Evolutionary conservation across 2,329 filamentous ascomycete species (phyloP), one percentile per base, ranked within the genome.

Genomic region (Ambrosiella xylebori): DNA sequence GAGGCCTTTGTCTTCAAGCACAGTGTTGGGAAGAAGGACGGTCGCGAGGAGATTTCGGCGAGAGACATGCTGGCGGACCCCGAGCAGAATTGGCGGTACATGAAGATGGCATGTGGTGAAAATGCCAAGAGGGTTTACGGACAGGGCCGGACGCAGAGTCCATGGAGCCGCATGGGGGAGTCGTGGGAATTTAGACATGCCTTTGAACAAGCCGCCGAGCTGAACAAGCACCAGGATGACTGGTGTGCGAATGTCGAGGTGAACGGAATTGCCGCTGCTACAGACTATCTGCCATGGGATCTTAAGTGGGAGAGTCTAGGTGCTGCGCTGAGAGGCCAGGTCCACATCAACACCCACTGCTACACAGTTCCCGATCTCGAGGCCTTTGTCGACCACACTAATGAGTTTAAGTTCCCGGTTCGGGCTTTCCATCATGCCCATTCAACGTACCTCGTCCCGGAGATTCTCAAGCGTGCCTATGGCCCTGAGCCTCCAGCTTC

Each of bases 81-180:
- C 0, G 81, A 83, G 47, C 73, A 74, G 19, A 78, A 72, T 61
- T 84, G 81, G 78, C 74, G 84, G 17, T 86, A 84, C 67, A 84
- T 87, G 74, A 86, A 87, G 70, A 86, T 86, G 82, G 84, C 84
- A 0, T 86, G 82, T 62, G 83, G 83, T 40, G 83, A 86, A 68
- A 86, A 86, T 63, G 71, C 82, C 1, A 85, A 85, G 69, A 70
- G 74, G 0, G 70, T 80, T 0, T 83, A 85, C 61, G 81, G 81
- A 8, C 72, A 71, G 51, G 64, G 70, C 3, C 79, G 79, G 27
- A 72, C 74, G 56, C 71, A 71, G 51, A 76, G 78, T 0, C 81
- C 80, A 0, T 73, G 73, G 57, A 84, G 78, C 61, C 73, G 84
- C 1, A 70, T 86, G 64, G 84, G 84, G 7, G 82, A 86, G 68